These are phyloP conservation scores for Dunaliella salina DNA, from an alignment of 163 green algal genomes.

Conservation along the genomic window DNA sequence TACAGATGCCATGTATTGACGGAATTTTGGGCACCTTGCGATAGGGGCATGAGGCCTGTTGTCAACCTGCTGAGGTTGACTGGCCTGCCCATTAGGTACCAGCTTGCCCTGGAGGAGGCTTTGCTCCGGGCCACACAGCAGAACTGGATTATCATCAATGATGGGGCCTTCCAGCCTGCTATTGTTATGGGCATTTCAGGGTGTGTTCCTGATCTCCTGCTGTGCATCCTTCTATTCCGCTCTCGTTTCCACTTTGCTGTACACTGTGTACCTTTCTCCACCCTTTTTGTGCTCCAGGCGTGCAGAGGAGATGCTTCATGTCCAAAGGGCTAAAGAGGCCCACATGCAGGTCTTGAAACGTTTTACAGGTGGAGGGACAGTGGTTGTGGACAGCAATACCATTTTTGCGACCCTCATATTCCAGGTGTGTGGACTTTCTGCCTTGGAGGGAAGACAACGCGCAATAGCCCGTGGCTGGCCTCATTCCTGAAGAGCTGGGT, in stretches of 20 bases:
- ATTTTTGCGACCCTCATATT: slow-evolving; percentile 82
- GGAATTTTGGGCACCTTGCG: neutral
- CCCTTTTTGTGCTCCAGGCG: slow-evolving; percentile 54
- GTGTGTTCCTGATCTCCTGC: no score
- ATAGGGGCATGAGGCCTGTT: slow-evolving; percentile 14
- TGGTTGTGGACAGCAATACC: slow-evolving; percentile 88
- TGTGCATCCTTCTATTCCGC: neutral
- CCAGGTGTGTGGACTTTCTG: no score
- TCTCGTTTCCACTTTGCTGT: neutral
- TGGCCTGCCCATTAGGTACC: slow-evolving; percentile 59
- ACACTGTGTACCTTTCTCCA: neutral
- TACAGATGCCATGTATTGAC: neutral
- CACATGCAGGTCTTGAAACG: slow-evolving; percentile 65
- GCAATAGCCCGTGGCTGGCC: no score
- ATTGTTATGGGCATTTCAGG: slow-evolving; percentile 95
- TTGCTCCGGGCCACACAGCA: slow-evolving; percentile 58
- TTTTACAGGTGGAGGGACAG: slow-evolving; percentile 88
- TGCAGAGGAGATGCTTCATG: slow-evolving; percentile 67
- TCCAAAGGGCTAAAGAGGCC: slow-evolving; percentile 28
- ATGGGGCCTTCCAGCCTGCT: slow-evolving; percentile 62
- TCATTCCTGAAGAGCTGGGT: no score
- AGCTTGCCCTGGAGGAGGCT: slow-evolving; percentile 84
- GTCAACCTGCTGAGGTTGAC: slow-evolving; percentile 56
- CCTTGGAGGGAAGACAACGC: no score
- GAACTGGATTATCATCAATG: slow-evolving; percentile 89